Base-by-base conservation (phyloP, 2,329 filamentous ascomycete genomes). In the Aphanoascus verrucosus region DNA sequence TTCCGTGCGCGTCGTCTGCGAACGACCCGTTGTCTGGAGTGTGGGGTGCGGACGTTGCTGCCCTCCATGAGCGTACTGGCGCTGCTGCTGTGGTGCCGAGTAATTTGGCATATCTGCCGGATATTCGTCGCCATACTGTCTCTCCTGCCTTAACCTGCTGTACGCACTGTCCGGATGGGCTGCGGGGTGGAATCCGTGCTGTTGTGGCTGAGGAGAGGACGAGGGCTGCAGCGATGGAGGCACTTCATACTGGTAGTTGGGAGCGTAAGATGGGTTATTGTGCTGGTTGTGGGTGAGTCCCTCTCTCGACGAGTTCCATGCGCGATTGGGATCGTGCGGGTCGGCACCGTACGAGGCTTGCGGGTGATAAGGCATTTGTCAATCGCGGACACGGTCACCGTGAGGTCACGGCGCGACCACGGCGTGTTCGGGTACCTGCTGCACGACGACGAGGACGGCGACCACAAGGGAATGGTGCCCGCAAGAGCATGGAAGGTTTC, bases 1-100 rank as follows among this genome's bases (percentile, higher is more conserved):
- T 56, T 62, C 61, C 6, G 68, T 68, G 31, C 65, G 66, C 32
- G 63, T 61, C 8, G 66, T 63, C 11, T 65, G 62, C 3, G 65
- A 60, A 47, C 49, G 49, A 5, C 45, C 45, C 9, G 45, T 15
- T 19, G 49, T 15, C 11, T 23, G 49, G 32, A 28, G 5, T 5
- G 49, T 14, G 11, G 41, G 49, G 31, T 52, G 43, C 23, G 42
- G 44, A 1, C 23, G 51, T 19, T 47, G 32, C 23, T 28, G 23
- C 7, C 3, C 3, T 7, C 23, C 23, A 7, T 28, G 23, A 7
- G 23, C 23, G 23, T 28, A 28, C 19, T 40, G 47, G 1, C 35
- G 37, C 34, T 48, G 49, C 9, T 17, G 15, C 23, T 8, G 23
- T 31, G 38, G 44, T 28, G 23, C 31, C 31, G 47, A 49, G n/a